A percentile compares a stretch with the other conserved stretches of the same genome.
These are phyloP conservation scores for Wickerhamiella slavikovae DNA, from an alignment of 805 yeast genomes.

Conservation along the genomic window DNA sequence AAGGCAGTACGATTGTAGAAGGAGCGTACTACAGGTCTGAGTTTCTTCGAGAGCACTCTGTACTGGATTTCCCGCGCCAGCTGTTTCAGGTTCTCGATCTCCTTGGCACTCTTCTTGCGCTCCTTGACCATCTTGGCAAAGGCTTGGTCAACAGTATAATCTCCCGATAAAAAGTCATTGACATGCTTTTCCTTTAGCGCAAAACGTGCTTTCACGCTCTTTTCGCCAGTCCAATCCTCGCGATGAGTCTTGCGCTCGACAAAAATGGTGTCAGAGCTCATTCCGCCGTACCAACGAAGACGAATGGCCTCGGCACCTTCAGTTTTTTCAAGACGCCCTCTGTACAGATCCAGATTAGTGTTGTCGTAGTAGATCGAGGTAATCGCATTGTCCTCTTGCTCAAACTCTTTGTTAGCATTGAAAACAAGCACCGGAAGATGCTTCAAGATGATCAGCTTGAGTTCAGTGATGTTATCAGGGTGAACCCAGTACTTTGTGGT, in stretches of 20 bases:
- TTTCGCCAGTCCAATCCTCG: conserved; percentile 99
- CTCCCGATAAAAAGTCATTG: conserved; percentile 66
- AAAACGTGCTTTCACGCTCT: conserved; percentile 95
- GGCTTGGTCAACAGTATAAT: conserved; percentile 68
- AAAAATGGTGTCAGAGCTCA: conserved; percentile 78
- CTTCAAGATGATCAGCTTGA: conserved; percentile 76
- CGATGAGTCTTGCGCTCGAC: conserved; percentile 96
- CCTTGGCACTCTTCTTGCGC: conserved; percentile 70
- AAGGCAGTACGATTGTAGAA: conserved; percentile 97
- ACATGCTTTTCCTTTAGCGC: conserved; percentile 79
- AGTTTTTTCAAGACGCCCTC: conserved; percentile 84
- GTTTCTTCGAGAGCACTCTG: conserved; percentile 58
- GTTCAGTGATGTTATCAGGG: conserved; percentile 92
- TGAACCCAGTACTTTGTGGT: conserved; percentile 99
- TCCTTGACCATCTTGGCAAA: conserved; percentile 86
- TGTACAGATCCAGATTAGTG: conserved; percentile 69
- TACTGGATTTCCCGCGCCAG: conserved; percentile 88
- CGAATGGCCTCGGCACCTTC: conserved; percentile 99
- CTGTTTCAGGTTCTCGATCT: conserved; percentile 79
- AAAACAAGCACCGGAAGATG: conserved; percentile 94
- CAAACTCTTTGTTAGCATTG: conserved; percentile 91
- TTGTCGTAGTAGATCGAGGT: conserved; percentile 94
- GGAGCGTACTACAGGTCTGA: conserved; percentile 88
- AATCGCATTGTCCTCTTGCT: conserved; percentile 83
- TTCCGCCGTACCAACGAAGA: conserved; percentile 97